A percentile compares a stretch with the other conserved stretches of the same genome.
Evolutionary conservation across 23 red algal genomes (phyloP).

Genomic region (Porphyridium purpureum): DNA sequence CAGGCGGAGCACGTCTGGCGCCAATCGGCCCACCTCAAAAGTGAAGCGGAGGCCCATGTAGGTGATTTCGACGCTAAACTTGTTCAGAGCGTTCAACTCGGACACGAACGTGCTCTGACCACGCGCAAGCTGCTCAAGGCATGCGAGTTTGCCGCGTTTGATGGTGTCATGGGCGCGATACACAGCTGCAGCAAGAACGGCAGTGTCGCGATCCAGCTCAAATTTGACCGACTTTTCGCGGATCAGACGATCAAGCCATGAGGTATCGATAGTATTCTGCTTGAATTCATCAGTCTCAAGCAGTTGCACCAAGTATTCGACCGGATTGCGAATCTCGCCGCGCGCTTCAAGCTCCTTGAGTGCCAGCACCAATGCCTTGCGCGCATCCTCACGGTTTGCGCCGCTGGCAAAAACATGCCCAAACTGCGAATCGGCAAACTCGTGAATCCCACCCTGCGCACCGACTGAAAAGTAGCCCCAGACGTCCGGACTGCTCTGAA

Average conservation of each 20-base stretch:
- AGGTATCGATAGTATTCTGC: constrained; percentile 50
- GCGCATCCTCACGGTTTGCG: constrained; percentile 52
- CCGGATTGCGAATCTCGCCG: constrained; percentile 87
- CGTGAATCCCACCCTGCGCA: constrained; percentile 74
- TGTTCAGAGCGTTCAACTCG: too few species aligned
- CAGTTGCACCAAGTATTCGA: constrained; percentile 74
- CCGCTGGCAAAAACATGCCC: constrained; percentile 96
- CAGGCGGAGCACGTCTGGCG: too few species aligned
- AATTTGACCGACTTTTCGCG: constrained; percentile 45
- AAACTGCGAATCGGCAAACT: constrained; percentile 96
- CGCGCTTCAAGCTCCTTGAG: constrained; percentile 77
- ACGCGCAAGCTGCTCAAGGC: neutral
- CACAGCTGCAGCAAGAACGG: constrained; percentile 67
- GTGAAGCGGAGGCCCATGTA: too few species aligned
- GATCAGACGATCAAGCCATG: constrained; percentile 88
- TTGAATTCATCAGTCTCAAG: constrained; percentile 58
- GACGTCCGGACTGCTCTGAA: constrained; percentile 85
- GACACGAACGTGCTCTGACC: too few species aligned
- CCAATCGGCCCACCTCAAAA: too few species aligned
- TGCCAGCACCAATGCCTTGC: constrained; percentile 59
- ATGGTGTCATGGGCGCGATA: constrained; percentile 42
- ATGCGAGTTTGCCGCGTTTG: constrained; percentile 9
- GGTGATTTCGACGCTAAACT: too few species aligned
- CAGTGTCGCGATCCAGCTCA: constrained; percentile 43
- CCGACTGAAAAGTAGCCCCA: constrained; percentile 97